phyloP scores from a whole-genome alignment of 805 yeast genomes.

The Wickerhamomyces bovis region DNA sequence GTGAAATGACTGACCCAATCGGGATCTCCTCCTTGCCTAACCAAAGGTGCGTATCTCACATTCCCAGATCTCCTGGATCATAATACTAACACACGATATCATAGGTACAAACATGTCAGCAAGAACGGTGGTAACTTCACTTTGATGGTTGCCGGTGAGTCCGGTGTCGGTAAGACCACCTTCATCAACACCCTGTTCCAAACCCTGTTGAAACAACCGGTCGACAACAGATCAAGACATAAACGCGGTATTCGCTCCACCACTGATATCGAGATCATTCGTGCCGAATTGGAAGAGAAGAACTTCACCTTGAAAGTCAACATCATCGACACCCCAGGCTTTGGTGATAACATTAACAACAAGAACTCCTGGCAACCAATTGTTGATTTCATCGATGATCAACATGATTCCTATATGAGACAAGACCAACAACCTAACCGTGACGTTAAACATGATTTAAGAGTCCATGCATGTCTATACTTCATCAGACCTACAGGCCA shows the following conservation, averaged over 20 bases:
- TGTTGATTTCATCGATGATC: slow-evolving; percentile 85
- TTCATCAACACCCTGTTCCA: slow-evolving; percentile 83
- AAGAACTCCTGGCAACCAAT: slow-evolving; percentile 82
- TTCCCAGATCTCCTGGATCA: not conserved
- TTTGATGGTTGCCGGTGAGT: slow-evolving; percentile 84
- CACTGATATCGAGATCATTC: slow-evolving; percentile 69
- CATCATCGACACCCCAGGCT: slow-evolving; percentile 89
- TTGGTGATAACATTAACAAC: slow-evolving; percentile 87
- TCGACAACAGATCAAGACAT: slow-evolving; percentile 33
- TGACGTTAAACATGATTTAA: slow-evolving; percentile 57
- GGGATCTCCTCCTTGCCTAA: slow-evolving; percentile 26
- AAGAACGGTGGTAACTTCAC: slow-evolving; percentile 74
- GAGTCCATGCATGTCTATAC: slow-evolving; percentile 88
- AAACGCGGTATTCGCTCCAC: slow-evolving; percentile 61
- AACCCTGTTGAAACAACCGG: slow-evolving; percentile 55
- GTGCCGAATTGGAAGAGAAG: slow-evolving; percentile 81
- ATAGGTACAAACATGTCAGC: slow-evolving; percentile 66
- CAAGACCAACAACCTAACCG: slow-evolving; percentile 92
- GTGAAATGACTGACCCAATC: slow-evolving; percentile 23
- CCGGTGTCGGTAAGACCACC: slow-evolving; percentile 90
- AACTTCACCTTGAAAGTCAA: slow-evolving; percentile 73
- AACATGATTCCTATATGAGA: slow-evolving; percentile 81
- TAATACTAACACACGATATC: slow-evolving; percentile 6
- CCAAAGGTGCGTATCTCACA: slow-evolving; percentile 21
- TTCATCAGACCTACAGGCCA: slow-evolving; percentile 91